Evolutionary conservation across 768 basidiomycete genomes (phyloP), one percentile per base, ranked within the genome.

Genomic region (Sistotremastrum suecicum): DNA sequence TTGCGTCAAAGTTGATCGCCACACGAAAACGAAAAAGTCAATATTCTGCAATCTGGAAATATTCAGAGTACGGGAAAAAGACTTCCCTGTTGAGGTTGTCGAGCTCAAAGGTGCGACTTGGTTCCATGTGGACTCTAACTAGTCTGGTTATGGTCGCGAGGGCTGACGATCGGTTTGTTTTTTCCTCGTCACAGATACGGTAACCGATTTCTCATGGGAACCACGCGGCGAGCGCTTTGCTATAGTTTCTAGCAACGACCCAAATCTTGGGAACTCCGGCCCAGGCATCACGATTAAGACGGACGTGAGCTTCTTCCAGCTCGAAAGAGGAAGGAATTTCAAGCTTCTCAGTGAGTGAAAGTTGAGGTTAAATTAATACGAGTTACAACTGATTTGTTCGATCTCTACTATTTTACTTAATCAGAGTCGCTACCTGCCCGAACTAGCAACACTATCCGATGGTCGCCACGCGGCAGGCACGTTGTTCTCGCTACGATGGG

Each of bases 31-130:
- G 4, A 95, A 94, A 66, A 98, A 98, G 67, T 91, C 91, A 3
- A 89, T 86, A 32, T 97, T 90, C 69, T 94, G 92, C 64, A 99
- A 97, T 63, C 71, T 99, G 50, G 95, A 99, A 67, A 84, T 99
- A 47, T 98, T 98, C 74, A 79, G 92, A 44, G 79, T 97, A 46
- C 80, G 94, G 45, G 95, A 99, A 67, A 98, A 97, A 63, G 88
- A 97, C 62, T 90, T 77, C 62, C 95, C 95, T 1, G 92, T 99
- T 34, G 92, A 99, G 62, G 91, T 95, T 36, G 80, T 98, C 44
- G 95, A 99, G 64, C 72, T 94, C 43, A 99, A 98, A 72, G 92
- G 90, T 90, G 43, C 45, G 56, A 49, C 30, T 29, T 38, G 7
- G 42, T 34, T 41, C 48, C 32, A 44, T 34, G 36, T 28, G 5